phyloP scores from a whole-genome alignment of 192 early-diverging fungal species.

The Gigaspora rosea region DNA sequence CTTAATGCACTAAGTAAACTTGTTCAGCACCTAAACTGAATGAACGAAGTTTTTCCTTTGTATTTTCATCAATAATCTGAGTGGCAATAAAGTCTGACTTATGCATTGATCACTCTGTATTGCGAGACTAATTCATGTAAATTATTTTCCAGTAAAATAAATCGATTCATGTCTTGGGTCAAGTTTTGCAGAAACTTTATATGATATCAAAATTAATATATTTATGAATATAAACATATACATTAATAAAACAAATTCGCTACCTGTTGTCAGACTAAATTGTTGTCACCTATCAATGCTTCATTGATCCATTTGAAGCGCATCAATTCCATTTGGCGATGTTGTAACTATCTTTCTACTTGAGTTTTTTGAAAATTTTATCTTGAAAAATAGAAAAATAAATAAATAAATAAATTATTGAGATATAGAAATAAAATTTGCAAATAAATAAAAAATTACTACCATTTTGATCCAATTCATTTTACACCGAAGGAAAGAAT shows the following conservation, averaged over 20 bases:
- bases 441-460: not conserved
- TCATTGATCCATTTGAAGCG: constrained; percentile 28
- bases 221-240: no score
- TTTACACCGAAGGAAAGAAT: not conserved
- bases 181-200: constrained; percentile 19
- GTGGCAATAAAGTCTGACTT: not conserved
- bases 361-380: constrained; percentile 10
- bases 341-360: constrained; percentile 12
- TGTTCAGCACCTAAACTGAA: constrained; percentile 3
- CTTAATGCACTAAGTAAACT: no score
- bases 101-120: constrained; percentile 5
- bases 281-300: not conserved
- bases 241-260: not conserved
- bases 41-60: not conserved
- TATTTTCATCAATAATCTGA: not conserved
- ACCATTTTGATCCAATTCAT: constrained; percentile 6
- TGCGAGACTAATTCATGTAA: constrained; percentile 2
- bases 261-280: constrained; percentile 17
- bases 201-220: no score
- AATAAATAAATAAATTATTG: not conserved
- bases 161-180: constrained; percentile 15
- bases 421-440: not conserved
- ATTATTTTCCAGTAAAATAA: not conserved
- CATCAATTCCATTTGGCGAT: constrained; percentile 20
- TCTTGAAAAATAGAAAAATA: not conserved